phyloP scores from a whole-genome alignment of 2,329 filamentous ascomycete genomes.

The Mycogone perniciosa region DNA sequence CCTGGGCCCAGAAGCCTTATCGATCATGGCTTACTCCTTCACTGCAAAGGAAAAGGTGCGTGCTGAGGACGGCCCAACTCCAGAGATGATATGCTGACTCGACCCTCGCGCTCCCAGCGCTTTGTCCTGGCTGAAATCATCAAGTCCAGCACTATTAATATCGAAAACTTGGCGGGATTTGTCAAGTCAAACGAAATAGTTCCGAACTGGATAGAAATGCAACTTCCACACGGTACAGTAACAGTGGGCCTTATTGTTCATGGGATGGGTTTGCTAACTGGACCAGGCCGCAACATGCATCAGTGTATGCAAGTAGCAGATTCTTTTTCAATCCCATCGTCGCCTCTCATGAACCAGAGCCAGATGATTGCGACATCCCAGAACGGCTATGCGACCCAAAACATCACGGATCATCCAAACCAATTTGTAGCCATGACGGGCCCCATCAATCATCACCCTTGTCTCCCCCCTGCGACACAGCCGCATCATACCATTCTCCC shows the following conservation, averaged over 20 bases:
- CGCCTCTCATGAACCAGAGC: slow-evolving; percentile 4
- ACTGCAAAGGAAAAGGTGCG: slow-evolving; percentile 13
- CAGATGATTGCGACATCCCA: slow-evolving; percentile 5
- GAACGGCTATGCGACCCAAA: slow-evolving; percentile 5
- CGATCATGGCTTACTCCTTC: slow-evolving; percentile 9
- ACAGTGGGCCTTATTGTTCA: background rate
- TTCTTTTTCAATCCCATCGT: slow-evolving; percentile 27
- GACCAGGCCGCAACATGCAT: slow-evolving; percentile 40
- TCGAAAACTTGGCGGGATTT: slow-evolving; percentile 41
- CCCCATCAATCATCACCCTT: background rate
- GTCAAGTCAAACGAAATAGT: slow-evolving; percentile 36
- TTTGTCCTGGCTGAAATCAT: slow-evolving; percentile 54
- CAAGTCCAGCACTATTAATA: slow-evolving; percentile 47
- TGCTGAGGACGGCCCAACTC: background rate
- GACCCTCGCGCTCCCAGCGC: slow-evolving; percentile 32
- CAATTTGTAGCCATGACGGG: background rate
- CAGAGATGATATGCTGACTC: background rate
- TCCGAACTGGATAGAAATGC: slow-evolving; percentile 43
- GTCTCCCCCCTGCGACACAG: slow-evolving; percentile 5
- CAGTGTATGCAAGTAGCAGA: slow-evolving; percentile 39
- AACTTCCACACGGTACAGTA: slow-evolving; percentile 39
- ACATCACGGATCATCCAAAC: slow-evolving; percentile 5
- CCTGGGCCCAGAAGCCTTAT: background rate
- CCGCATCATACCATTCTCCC: slow-evolving; percentile 17
- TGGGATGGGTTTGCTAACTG: background rate